Base-by-base conservation (phyloP, 2,329 filamentous ascomycete genomes). In the Ascochyta koolunga region DNA sequence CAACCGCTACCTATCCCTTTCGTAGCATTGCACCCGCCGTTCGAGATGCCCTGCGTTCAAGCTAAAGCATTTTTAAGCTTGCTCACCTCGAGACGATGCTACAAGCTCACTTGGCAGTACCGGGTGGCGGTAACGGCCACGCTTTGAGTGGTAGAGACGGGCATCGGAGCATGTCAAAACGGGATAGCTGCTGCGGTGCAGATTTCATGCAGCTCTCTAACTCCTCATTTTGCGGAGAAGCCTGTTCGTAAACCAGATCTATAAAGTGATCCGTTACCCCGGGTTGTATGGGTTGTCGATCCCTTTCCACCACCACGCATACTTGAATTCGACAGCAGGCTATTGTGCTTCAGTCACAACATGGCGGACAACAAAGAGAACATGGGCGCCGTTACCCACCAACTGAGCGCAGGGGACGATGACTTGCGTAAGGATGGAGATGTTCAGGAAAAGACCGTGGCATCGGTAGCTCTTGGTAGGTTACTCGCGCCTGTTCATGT, bases 391-490 rank as follows among this genome's bases (percentile, higher is more conserved):
- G 54, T 64, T 10, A 68, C 62, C 25, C 65, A 68, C 27, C 66
- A 64, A n/a, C 10, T 64, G 40, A 70, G 64, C 42, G 41, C 38
- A 24, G 48, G 59, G 21, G 64, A 70, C 29, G 64, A 69, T 40
- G 62, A 63, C 41, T 27, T 64, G 41, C 42, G 59, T 37, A 66
- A 65, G 52, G 54, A 56, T 11, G 56, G 40, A 8, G 50, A 63
- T 45, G 58, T 71, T 39, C 64, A 65, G 32, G 67, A 71, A 58
- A 59, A 62, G 22, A 62, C 61, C 55, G 67, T 70, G 22, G 69
- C 66, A 27, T 70, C 68, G 1, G 67, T 72, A 9, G 68, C 65
- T 43, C 60, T 72, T 19, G 61, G 69, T 72, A 58, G 38, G 64
- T 43, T 22, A 29, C 6, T 21, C 13, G 2, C 22, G 24, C 10